Evolutionary conservation across 768 basidiomycete species (phyloP).

Genomic region (Jaapia argillacea): DNA sequence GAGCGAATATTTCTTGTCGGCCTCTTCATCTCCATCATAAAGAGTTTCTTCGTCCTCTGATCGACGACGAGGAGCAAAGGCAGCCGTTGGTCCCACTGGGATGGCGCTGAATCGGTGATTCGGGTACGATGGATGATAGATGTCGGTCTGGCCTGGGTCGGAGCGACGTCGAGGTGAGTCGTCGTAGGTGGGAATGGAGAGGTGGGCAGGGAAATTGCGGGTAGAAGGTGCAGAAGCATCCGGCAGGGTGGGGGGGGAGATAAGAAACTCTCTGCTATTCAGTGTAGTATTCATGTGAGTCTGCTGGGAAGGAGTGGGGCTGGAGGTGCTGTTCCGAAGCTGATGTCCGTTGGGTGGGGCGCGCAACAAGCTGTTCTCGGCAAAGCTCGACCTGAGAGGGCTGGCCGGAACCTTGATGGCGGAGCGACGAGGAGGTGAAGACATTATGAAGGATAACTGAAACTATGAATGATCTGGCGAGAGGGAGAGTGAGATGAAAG

Average conservation of each 20-base stretch:
- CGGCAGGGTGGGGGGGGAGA: neutral
- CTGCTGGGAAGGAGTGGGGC: neutral
- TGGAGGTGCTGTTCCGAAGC: neutral
- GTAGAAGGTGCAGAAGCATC: neutral
- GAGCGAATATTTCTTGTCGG: slow-evolving; percentile 33
- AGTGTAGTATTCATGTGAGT: neutral
- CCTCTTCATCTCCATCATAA: too few relatives aligned
- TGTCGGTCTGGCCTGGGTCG: neutral
- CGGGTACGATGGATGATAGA: neutral
- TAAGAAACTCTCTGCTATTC: neutral
- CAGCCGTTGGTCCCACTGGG: too few relatives aligned
- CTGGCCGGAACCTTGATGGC: neutral
- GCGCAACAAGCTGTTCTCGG: neutral
- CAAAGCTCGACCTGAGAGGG: neutral
- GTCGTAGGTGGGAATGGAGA: too few relatives aligned
- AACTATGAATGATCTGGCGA: neutral
- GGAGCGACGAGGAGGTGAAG: neutral
- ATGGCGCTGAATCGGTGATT: too few relatives aligned
- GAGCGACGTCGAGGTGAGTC: neutral
- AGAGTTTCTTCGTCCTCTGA: slow-evolving; percentile 7
- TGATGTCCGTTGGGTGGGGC: neutral
- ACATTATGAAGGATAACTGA: neutral
- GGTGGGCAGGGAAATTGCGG: too few relatives aligned
- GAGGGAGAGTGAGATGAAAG: neutral
- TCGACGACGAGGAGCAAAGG: too few relatives aligned